These are phyloP conservation scores for Boletus rufocinnamomeus DNA, from an alignment of 768 basidiomycete species.

Conservation along the genomic window DNA sequence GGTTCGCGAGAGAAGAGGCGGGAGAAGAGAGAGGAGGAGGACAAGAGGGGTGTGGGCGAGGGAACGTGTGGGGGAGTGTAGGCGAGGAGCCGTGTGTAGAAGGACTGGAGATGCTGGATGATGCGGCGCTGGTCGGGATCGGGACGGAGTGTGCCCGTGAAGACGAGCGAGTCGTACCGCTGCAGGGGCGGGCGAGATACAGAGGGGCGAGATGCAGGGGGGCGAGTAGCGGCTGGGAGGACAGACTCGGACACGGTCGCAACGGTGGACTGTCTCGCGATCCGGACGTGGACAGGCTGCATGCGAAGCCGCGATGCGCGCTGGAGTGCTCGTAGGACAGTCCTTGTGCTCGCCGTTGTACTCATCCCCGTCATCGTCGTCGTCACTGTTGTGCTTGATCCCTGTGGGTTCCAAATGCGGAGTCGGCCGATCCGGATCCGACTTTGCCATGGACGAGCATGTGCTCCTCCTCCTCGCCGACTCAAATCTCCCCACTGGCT, in stretches of 20 bases:
- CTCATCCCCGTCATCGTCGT: constrained; percentile 8
- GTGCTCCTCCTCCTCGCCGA: constrained; percentile 81
- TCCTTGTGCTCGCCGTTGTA: constrained; percentile 5
- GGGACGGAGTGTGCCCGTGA: constrained; percentile 55
- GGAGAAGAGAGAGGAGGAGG: constrained; percentile 21
- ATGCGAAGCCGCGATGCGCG: constrained; percentile 4
- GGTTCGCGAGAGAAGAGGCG: constrained; percentile 34
- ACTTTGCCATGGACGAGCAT: constrained; percentile 43
- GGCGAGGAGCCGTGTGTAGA: constrained; percentile 67
- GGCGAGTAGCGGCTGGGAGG: background rate
- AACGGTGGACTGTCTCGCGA: constrained; percentile 16
- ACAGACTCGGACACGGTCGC: background rate
- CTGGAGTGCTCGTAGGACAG: background rate
- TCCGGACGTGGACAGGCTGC: background rate
- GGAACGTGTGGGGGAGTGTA: constrained; percentile 74
- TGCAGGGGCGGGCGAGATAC: constrained; percentile 30
- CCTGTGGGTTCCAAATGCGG: background rate
- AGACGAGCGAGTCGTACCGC: constrained; percentile 51
- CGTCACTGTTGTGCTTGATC: background rate
- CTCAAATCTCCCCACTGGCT: constrained; percentile 94
- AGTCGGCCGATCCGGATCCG: background rate
- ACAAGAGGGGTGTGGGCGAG: constrained; percentile 30
- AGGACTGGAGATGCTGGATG: constrained; percentile 74
- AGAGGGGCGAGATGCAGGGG: background rate
- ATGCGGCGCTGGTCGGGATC: constrained; percentile 88